A percentile compares a stretch with the other conserved stretches of the same genome.
Evolutionary conservation across 2,329 filamentous ascomycete genomes (phyloP).

Genomic region (Exserohilum turcica): DNA sequence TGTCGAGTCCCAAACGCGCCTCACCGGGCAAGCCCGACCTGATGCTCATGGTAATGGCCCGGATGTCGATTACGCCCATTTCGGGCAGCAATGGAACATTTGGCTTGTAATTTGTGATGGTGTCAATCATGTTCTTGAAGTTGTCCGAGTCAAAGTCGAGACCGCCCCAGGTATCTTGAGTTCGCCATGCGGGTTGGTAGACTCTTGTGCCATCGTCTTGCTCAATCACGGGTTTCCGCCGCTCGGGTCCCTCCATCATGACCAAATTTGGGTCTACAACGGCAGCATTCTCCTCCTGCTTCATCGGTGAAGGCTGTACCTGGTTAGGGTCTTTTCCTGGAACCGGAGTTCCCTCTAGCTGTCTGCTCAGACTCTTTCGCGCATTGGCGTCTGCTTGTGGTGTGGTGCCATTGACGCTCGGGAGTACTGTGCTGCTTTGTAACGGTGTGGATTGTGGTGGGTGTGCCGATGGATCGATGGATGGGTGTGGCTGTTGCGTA

Average conservation of each 20-base stretch:
- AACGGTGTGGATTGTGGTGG: slow-evolving; percentile 50
- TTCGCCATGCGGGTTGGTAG: slow-evolving; percentile 38
- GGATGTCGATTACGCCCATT: slow-evolving; percentile 86
- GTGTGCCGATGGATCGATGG: slow-evolving; percentile 18
- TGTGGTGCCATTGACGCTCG: slow-evolving; percentile 52
- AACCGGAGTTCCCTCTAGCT: slow-evolving; percentile 45
- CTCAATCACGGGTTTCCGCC: slow-evolving; percentile 34
- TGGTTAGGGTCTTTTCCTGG: slow-evolving; percentile 35
- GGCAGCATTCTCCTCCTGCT: slow-evolving; percentile 28
- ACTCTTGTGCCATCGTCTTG: slow-evolving; percentile 35
- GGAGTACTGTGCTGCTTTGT: slow-evolving; percentile 56
- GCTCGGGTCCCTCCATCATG: slow-evolving; percentile 23
- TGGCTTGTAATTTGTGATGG: slow-evolving; percentile 70
- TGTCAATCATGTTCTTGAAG: slow-evolving; percentile 75
- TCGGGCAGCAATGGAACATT: slow-evolving; percentile 76
- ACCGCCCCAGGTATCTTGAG: slow-evolving; percentile 37
- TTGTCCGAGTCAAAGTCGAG: slow-evolving; percentile 54
- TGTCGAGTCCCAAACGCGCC: slow-evolving; percentile 87
- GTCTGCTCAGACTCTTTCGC: slow-evolving; percentile 47
- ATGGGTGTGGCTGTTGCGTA: slow-evolving; percentile 47
- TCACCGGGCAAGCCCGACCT: slow-evolving; percentile 90
- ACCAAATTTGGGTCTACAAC: slow-evolving; percentile 24
- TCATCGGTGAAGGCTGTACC: slow-evolving; percentile 37
- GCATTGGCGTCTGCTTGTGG: slow-evolving; percentile 48
- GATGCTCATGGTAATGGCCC: slow-evolving; percentile 84